phyloP scores from a whole-genome alignment of 805 yeast species.

The Debaryomyces maramus region DNA sequence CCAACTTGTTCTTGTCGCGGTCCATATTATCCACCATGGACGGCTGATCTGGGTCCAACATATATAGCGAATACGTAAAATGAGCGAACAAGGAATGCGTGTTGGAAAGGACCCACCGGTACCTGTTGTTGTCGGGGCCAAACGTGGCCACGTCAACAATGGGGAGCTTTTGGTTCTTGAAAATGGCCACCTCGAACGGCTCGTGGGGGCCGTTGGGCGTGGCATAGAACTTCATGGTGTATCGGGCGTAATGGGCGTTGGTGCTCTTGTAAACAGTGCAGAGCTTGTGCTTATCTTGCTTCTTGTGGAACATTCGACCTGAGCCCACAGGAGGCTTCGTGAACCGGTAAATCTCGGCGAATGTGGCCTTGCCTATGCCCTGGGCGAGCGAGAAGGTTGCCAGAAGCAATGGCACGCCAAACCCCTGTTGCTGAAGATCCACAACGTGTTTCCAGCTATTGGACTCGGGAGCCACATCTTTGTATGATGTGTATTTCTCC shows the following conservation, averaged over 20 bases:
- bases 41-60: not conserved
- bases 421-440: constrained; percentile 2
- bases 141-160: constrained; percentile 1
- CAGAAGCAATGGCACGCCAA: constrained; percentile 1
- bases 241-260: not conserved
- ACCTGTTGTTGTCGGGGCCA: not conserved
- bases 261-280: not conserved
- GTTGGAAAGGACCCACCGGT: constrained; percentile 3
- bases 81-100: not conserved
- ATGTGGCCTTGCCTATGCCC: not conserved
- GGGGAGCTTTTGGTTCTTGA: not conserved
- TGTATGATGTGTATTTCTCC: not conserved
- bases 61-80: not conserved
- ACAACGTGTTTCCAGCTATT: not conserved
- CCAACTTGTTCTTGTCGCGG: not conserved
- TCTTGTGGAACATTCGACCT: not conserved
- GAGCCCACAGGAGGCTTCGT: not conserved
- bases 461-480: not conserved
- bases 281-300: not conserved
- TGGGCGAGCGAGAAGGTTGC: not conserved
- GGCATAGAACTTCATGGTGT: not conserved
- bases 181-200: not conserved
- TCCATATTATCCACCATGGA: constrained; percentile 4
- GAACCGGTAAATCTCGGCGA: not conserved
- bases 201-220: not conserved